Evolutionary conservation across 2,329 filamentous ascomycete species (phyloP).

Genomic region (Pseudogymnoascus sp.): DNA sequence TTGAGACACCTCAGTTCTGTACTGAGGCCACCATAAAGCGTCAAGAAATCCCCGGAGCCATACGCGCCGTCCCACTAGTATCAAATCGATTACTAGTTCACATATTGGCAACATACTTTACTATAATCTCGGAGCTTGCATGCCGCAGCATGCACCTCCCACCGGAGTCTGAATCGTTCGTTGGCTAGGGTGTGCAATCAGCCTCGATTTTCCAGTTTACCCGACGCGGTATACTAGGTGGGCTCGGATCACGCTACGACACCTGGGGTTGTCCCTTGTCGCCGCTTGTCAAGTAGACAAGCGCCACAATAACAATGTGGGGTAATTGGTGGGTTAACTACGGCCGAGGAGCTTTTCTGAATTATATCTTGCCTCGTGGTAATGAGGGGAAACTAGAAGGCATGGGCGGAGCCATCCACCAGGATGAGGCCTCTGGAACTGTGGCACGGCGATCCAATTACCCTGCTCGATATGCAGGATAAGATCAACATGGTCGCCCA

Average conservation of each 20-base stretch:
- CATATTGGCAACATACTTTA: not conserved
- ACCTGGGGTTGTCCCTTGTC: not conserved
- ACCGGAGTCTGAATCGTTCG: not conserved
- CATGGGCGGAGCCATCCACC: not conserved
- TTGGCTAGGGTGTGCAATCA: not conserved
- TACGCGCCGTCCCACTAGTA: not conserved
- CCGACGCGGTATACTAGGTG: not conserved
- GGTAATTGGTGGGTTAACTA: conserved; percentile 7
- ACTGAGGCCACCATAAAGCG: not conserved
- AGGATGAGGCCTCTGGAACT: not conserved
- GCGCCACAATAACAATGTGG: not conserved
- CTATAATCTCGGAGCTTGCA: not conserved
- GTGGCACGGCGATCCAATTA: not conserved
- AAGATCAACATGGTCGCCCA: conserved; percentile 5
- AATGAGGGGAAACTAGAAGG: not conserved
- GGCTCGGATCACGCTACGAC: not conserved
- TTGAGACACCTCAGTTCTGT: not conserved
- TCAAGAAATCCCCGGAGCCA: not conserved
- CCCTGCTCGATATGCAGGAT: not conserved
- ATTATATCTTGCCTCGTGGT: not conserved
- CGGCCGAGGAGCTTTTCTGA: not conserved
- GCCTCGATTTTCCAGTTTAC: not conserved
- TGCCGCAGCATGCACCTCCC: not conserved
- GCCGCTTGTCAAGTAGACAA: not conserved
- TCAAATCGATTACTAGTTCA: not conserved